A percentile compares a stretch with the other conserved stretches of the same genome.
These are phyloP conservation scores for Dentiscutata heterogama DNA, from an alignment of 371 early-diverging fungal genomes.

Conservation along the genomic window DNA sequence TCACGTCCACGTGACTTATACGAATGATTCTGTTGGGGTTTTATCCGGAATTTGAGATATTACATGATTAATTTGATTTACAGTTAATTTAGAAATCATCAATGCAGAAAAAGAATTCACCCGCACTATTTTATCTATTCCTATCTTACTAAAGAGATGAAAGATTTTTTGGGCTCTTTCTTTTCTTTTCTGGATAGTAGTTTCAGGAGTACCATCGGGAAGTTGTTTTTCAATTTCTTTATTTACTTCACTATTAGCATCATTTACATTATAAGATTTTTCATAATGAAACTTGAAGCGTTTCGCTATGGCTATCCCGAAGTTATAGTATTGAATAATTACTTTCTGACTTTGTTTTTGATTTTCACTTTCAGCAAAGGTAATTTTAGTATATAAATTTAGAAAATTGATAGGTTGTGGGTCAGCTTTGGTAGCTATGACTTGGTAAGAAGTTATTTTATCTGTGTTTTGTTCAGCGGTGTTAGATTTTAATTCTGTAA, in stretches of 20 bases:
- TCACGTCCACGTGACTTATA: no score
- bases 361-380: not conserved
- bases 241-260: constrained; percentile 20
- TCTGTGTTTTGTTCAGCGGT: no score
- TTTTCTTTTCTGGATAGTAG: constrained; percentile 8
- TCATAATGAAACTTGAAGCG: not conserved
- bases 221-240: constrained; percentile 37
- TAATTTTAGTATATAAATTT: not conserved
- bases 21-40: no score
- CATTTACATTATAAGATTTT: not conserved
- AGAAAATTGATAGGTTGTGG: not conserved
- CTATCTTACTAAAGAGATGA: constrained; percentile 5
- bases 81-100: constrained; percentile 1
- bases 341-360: not conserved
- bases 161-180: constrained; percentile 35
- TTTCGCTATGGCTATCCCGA: not conserved
- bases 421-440: not conserved
- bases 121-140: constrained; percentile 9
- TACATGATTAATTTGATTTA: no score
- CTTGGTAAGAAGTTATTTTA: not conserved
- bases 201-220: not conserved
- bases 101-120: constrained; percentile 21
- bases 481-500: not conserved
- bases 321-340: not conserved
- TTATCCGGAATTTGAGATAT: no score